Conservation (phyloP, 192 early-diverging fungal genomes). For the Haplosporangium gracile region DNA sequence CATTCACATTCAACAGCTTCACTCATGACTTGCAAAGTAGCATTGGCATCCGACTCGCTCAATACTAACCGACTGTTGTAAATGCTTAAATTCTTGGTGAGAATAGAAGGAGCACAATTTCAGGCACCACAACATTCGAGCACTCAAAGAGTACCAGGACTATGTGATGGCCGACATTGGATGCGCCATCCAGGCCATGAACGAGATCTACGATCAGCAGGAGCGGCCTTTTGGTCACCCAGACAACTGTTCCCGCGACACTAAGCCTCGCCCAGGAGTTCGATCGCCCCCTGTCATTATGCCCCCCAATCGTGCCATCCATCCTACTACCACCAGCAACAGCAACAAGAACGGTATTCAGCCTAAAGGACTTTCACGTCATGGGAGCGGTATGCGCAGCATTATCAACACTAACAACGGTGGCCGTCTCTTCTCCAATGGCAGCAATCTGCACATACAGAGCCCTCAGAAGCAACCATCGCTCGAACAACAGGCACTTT, state of each 20-base stretch:
- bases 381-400: background rate
- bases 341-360: background rate
- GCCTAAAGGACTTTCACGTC: background rate
- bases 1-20: background rate
- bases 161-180: slow-evolving; percentile 49
- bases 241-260: slow-evolving; percentile 35
- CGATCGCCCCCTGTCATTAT: slow-evolving; percentile 10
- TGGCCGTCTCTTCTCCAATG: background rate
- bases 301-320: background rate
- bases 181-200: slow-evolving; percentile 37
- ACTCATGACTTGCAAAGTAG: background rate
- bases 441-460: background rate
- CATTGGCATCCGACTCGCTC: no score
- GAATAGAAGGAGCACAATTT: slow-evolving; percentile 9
- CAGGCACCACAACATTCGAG: slow-evolving; percentile 11
- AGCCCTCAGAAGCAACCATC: background rate
- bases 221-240: slow-evolving; percentile 37
- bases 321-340: background rate
- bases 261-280: slow-evolving; percentile 14
- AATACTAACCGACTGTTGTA: no score
- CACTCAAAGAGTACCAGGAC: slow-evolving; percentile 30
- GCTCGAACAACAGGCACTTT: background rate
- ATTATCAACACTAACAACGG: background rate
- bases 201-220: slow-evolving; percentile 44
- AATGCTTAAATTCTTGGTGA: background rate